phyloP scores from a whole-genome alignment of 805 yeast genomes.

The Scheffersomyces coipomensis region DNA sequence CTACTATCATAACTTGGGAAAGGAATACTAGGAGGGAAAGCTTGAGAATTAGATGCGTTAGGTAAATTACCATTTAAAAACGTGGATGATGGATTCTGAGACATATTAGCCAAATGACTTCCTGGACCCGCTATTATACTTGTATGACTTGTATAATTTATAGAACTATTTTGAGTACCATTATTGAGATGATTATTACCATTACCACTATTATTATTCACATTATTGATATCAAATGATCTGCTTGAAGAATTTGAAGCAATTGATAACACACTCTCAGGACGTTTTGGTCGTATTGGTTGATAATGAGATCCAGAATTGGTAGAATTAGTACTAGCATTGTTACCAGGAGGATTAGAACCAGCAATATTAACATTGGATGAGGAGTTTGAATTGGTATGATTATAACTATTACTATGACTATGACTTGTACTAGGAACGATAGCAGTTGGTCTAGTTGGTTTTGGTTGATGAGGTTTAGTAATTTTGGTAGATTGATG shows the following conservation, averaged over 20 bases:
- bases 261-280: conserved; percentile 40
- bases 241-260: conserved; percentile 34
- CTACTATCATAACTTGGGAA: background rate
- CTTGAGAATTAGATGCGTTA: conserved; percentile 10
- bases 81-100: conserved; percentile 3
- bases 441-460: conserved; percentile 13
- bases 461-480: conserved; percentile 18
- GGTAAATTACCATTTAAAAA: conserved; percentile 9
- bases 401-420: too few relatives aligned
- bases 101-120: conserved; percentile 1
- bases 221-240: conserved; percentile 7
- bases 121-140: too few relatives aligned
- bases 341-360: background rate
- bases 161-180: background rate
- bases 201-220: background rate
- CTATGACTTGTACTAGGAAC: background rate
- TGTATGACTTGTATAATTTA: too few relatives aligned
- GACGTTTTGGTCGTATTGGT: conserved; percentile 30
- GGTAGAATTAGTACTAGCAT: too few relatives aligned
- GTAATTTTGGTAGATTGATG: background rate
- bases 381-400: too few relatives aligned
- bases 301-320: conserved; percentile 13
- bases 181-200: background rate
- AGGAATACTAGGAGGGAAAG: conserved; percentile 12
- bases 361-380: conserved; percentile 1